These are phyloP conservation scores for Backusella westeae DNA, from an alignment of 192 early-diverging fungal genomes.

Conservation along the genomic window DNA sequence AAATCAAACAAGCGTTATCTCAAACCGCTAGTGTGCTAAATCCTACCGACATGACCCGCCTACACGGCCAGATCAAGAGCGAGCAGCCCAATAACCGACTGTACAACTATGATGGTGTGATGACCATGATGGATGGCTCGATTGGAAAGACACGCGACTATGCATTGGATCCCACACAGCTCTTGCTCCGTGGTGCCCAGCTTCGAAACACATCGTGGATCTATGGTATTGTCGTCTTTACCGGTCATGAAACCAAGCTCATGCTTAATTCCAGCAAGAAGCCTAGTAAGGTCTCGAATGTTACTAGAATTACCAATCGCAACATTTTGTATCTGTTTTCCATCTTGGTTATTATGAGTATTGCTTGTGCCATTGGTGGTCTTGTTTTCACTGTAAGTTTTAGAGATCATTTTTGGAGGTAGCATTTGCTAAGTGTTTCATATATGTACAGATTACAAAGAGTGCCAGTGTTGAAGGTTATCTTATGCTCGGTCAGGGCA, in stretches of 20 bases:
- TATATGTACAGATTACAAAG: constrained; percentile 31
- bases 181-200: constrained; percentile 91
- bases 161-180: constrained; percentile 88
- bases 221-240: constrained; percentile 92
- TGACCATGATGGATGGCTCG: constrained; percentile 44
- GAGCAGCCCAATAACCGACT: constrained; percentile 94
- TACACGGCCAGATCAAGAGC: constrained; percentile 80
- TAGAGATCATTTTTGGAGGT: not conserved
- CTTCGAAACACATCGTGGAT: constrained; percentile 94
- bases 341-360: constrained; percentile 79
- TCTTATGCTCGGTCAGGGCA: constrained; percentile 14
- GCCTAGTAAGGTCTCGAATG: constrained; percentile 89
- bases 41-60: constrained; percentile 60
- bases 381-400: constrained; percentile 54
- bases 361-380: constrained; percentile 86
- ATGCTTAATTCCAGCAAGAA: constrained; percentile 93
- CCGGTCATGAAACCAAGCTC: constrained; percentile 96
- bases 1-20: constrained; percentile 89
- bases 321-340: constrained; percentile 93
- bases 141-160: constrained; percentile 61
- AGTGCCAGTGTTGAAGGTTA: constrained; percentile 46
- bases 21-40: constrained; percentile 78
- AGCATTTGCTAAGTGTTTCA: too few relatives aligned
- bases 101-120: constrained; percentile 92
- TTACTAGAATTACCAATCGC: constrained; percentile 87